Evolutionary conservation across 148 eudicot species (phyloP), one percentile per base, ranked within the genome.

Genomic region (Amaranthus hypochondriacus): DNA sequence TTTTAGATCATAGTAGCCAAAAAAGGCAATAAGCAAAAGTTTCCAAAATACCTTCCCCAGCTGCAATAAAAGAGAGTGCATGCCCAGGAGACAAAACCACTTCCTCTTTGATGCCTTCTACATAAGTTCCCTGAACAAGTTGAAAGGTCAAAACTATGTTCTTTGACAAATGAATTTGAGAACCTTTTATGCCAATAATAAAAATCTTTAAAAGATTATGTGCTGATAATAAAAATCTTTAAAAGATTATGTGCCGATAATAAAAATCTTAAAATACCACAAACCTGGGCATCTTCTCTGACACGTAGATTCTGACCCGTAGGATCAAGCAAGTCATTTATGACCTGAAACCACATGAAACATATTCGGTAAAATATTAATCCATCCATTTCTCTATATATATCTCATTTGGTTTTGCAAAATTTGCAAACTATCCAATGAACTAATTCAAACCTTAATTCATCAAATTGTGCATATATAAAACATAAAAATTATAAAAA

Each of bases 71-170:
- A 69, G 99, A 95, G 72, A 95, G 92, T 48, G 90, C 97, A 79
- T 95, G 99, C 67, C 99, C 97, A 73, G 99, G 99, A 71, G 99
- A 95, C 78, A 95, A 81, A 81, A 95, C 99, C 80, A 95, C 97
- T 86, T 95, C 99, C 81, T 95, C 99, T 78, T 95, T 95, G 67
- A 95, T 92, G 46, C 99, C 99, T 83, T 95, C 99, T 68, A 95
- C 99, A 78, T 95, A 92, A 62, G 99, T 95, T 56, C 99, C 99
- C 99, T 95, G 81, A 54, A 73, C 73, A 72, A 14, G 54, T 61
- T 62, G 47, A 69, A 75, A 13, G 13, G 53, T 57, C 70, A 56
- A 51, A 48, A 18, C 11, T 55, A 67, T 60, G 59, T 59, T 60
- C 48, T 13, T 44, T 5, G 9, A 54, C 5, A 9, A 39, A 56